phyloP scores from a whole-genome alignment of 2,329 filamentous ascomycete genomes.

The Colletotrichum sp. region DNA sequence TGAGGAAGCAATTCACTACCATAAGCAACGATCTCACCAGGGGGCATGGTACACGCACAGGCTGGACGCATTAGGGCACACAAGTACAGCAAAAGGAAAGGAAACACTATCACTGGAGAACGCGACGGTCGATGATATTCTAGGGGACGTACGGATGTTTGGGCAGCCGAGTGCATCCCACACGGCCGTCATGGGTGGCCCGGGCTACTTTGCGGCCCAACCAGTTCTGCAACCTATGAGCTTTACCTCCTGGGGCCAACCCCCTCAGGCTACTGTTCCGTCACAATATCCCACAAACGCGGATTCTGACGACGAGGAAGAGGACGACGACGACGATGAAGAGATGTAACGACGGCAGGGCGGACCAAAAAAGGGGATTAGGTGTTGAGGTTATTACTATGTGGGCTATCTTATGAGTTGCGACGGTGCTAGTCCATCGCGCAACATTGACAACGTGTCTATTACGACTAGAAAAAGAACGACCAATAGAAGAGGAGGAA shows the following conservation, averaged over 20 bases:
- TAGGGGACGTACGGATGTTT: conserved; percentile 21
- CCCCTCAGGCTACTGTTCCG: neutral
- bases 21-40: conserved; percentile 19
- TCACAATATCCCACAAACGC: neutral
- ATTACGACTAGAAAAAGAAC: neutral
- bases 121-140: conserved; percentile 12
- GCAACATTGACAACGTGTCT: neutral
- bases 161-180: neutral
- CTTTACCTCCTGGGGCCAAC: neutral
- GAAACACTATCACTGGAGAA: neutral
- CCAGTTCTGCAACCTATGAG: neutral
- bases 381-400: neutral
- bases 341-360: neutral
- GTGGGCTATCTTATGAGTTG: neutral
- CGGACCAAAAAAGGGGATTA: neutral
- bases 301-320: neutral
- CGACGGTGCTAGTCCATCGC: neutral
- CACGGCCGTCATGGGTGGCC: neutral
- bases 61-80: conserved; percentile 15
- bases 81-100: neutral
- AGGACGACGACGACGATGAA: neutral
- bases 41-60: conserved; percentile 24
- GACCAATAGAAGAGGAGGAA: neutral
- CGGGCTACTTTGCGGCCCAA: neutral
- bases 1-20: conserved; percentile 24